phyloP scores from a whole-genome alignment of 495 filamentous ascomycete genomes.

The Aspergillus coremiiformis region DNA sequence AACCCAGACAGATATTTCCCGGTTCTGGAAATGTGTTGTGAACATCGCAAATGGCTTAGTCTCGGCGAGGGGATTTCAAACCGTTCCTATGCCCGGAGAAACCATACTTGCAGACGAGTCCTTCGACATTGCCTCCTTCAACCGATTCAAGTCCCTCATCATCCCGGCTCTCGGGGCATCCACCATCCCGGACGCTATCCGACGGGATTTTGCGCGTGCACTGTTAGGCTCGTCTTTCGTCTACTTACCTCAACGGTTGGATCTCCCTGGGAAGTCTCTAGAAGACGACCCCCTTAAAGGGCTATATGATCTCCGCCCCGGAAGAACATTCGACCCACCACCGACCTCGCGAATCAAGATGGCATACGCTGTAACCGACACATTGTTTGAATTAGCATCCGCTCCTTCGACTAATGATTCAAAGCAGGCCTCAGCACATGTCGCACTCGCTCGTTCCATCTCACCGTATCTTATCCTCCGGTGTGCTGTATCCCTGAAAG shows the following conservation, averaged over 20 bases:
- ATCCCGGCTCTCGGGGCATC: constrained; percentile 64
- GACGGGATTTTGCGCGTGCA: constrained; percentile 62
- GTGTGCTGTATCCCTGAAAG: constrained; percentile 65
- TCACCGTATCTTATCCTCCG: constrained; percentile 82
- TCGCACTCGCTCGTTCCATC: constrained; percentile 64
- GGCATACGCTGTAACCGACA: constrained; percentile 71
- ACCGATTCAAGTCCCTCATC: constrained; percentile 58
- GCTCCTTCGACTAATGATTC: constrained; percentile 26
- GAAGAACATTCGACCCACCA: constrained; percentile 60
- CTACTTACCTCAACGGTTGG: constrained; percentile 58
- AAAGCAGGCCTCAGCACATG: constrained; percentile 22
- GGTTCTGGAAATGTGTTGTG: constrained; percentile 38
- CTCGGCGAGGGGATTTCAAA: constrained; percentile 30
- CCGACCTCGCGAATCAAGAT: constrained; percentile 62
- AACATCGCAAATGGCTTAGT: constrained; percentile 36
- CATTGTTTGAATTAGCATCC: constrained; percentile 66
- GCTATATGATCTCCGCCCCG: constrained; percentile 57
- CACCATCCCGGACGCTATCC: constrained; percentile 55
- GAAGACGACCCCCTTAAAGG: constrained; percentile 48
- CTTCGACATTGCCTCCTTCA: constrained; percentile 75
- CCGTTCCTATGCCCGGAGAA: constrained; percentile 19
- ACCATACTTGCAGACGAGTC: constrained; percentile 45
- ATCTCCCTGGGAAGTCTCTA: constrained; percentile 45
- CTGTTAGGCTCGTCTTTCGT: constrained; percentile 83
- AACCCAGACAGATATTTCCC: constrained; percentile 23